Conservation (phyloP, 1,284 basidiomycete species). For the Ceratobasidium sp. region DNA sequence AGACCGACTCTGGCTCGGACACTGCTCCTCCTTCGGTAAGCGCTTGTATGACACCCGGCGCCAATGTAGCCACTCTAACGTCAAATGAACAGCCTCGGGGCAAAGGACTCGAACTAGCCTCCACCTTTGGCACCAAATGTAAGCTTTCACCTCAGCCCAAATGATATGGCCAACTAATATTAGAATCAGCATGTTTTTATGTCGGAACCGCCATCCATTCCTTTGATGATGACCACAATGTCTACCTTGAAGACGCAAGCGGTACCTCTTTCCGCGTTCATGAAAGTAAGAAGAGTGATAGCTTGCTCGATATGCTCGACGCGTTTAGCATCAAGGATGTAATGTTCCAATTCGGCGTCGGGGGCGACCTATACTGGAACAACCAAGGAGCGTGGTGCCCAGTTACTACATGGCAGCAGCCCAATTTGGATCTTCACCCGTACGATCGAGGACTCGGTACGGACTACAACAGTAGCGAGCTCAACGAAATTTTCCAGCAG, state of each 20-base stretch:
- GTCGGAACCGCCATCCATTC: not conserved
- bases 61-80: not conserved
- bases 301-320: not conserved
- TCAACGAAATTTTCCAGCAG: not conserved
- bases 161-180: not conserved
- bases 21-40: constrained; percentile 15
- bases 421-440: not conserved
- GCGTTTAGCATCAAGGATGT: not conserved
- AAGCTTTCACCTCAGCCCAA: not conserved
- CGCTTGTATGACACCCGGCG: not conserved
- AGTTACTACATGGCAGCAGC: not conserved
- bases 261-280: not conserved
- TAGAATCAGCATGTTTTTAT: constrained; percentile 11
- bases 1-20: constrained; percentile 20
- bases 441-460: no score
- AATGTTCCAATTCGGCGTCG: constrained; percentile 1
- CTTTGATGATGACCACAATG: constrained; percentile 20
- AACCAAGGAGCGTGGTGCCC: not conserved
- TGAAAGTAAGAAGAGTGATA: not conserved
- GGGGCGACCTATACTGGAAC: not conserved
- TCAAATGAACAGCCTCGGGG: constrained; percentile 2
- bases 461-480: no score
- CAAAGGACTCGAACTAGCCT: not conserved
- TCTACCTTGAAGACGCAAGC: not conserved
- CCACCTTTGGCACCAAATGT: not conserved